Conservation (phyloP, 495 filamentous ascomycete genomes). For the Penicillium turbatum region DNA sequence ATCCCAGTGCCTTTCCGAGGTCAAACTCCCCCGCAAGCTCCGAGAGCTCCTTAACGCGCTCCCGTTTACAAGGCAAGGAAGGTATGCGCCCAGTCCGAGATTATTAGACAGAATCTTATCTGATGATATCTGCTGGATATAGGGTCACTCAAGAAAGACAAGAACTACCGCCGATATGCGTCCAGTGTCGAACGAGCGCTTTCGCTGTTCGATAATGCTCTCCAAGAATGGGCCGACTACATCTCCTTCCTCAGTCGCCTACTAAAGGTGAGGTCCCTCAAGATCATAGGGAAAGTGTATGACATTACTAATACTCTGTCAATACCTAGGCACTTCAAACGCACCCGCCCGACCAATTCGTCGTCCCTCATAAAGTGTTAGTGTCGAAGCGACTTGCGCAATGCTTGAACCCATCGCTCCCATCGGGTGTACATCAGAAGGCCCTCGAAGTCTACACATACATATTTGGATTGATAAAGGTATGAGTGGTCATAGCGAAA, state of each 20-base stretch:
- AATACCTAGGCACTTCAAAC: conserved; percentile 84
- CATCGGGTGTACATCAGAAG: conserved; percentile 98
- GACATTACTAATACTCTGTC: conserved; percentile 17
- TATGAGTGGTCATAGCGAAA: conserved; percentile 4
- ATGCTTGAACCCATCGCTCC: conserved; percentile 87
- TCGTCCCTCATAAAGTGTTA: conserved; percentile 76
- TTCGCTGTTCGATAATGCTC: conserved; percentile 82
- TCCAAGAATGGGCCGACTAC: conserved; percentile 99
- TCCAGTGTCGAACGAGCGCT: conserved; percentile 82
- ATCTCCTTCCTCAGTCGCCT: conserved; percentile 93
- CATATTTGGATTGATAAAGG: conserved; percentile 60
- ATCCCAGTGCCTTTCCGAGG: conserved; percentile 59
- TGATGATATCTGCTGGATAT: conserved; percentile 3
- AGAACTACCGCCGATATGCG: conserved; percentile 86
- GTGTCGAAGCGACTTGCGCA: conserved; percentile 91
- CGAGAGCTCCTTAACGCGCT: conserved; percentile 65
- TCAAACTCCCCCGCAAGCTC: conserved; percentile 74
- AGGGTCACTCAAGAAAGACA: conserved; percentile 79
- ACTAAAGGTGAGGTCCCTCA: conserved; percentile 62
- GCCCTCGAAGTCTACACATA: conserved; percentile 88
- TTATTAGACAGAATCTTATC: neutral
- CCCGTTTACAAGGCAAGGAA: conserved; percentile 50
- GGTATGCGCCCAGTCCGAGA: conserved; percentile 30
- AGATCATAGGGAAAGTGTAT: conserved; percentile 1
- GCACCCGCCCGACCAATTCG: conserved; percentile 62